Conservation (phyloP, 768 basidiomycete species). For the Trametes cinnabarina region DNA sequence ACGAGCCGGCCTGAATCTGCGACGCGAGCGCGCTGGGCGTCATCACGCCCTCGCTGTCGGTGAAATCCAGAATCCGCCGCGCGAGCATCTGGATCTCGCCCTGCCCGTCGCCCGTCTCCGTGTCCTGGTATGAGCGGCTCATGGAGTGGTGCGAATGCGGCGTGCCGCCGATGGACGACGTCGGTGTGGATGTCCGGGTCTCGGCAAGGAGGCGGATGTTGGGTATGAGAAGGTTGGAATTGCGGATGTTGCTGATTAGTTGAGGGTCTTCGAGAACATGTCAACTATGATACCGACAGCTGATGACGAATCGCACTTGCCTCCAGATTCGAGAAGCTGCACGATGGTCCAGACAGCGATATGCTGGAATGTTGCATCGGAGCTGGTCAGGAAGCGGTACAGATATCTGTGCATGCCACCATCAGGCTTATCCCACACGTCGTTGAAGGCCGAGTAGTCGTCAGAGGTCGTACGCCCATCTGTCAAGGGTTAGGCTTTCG, state of each 20-base stretch:
- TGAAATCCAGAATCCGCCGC: constrained; percentile 81
- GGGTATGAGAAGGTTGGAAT: constrained; percentile 74
- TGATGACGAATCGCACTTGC: constrained; percentile 37
- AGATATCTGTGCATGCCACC: constrained; percentile 96
- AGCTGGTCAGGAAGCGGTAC: constrained; percentile 87
- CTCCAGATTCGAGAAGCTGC: constrained; percentile 94
- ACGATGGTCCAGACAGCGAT: constrained; percentile 99
- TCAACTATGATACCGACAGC: neutral
- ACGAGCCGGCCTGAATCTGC: constrained; percentile 68
- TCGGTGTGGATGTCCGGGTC: constrained; percentile 65
- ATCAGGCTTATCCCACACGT: constrained; percentile 97
- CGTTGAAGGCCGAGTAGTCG: constrained; percentile 96
- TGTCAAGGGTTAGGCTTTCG: constrained; percentile 28
- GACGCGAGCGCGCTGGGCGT: constrained; percentile 63
- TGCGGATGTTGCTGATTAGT: constrained; percentile 86
- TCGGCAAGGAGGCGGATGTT: constrained; percentile 82
- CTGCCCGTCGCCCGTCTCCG: constrained; percentile 83
- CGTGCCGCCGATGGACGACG: constrained; percentile 68
- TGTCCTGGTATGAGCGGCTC: constrained; percentile 74
- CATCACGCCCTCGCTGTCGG: constrained; percentile 60
- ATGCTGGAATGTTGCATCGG: constrained; percentile 98
- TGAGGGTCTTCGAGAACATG: constrained; percentile 62
- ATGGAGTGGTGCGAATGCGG: constrained; percentile 69
- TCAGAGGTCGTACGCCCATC: constrained; percentile 74
- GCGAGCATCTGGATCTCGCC: constrained; percentile 88